Base-by-base conservation (phyloP, 2,329 filamentous ascomycete genomes). In the Colletotrichum plurivorum region DNA sequence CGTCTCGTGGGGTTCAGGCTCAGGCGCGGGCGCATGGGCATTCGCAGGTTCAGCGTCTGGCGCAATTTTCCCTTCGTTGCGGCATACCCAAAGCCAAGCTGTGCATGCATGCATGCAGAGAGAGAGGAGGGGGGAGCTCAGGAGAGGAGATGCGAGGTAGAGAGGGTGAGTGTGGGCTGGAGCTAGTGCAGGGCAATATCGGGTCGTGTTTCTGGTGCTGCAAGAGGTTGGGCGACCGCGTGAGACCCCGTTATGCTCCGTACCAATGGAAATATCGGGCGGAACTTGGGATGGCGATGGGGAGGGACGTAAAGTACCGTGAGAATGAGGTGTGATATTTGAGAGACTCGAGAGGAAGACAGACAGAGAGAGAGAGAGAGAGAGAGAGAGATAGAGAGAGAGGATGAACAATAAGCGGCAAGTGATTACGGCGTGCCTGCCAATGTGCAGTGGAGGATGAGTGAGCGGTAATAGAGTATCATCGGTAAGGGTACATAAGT, bases 151-250 rank as follows among this genome's bases (percentile, higher is more conserved):
- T 61, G 56, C 63, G 25, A 55, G 56, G 18, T 43, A 49, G 48
- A 60, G 39, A 41, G 41, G 45, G 60, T 36, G 31, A 36, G 31
- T 36, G 31, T 36, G 31, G 31, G 31, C n/a, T 15, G 20, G 27
- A 57, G 64, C 54, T 46, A 57, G 25, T 36, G 39, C 45, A 59
- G 52, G 31, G 51, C 62, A 65, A 60, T 52, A 45, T 65, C 18
- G 55, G 48, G 64, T 41, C 51, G 52, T 67, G 64, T 67, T 67
- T 62, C 45, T 67, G 51, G 22, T 67, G 58, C 58, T 56, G 36
- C 51, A 62, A 67, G 64, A 57, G 58, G 58, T 22, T 56, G 64
- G 58, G 51, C 58, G 7, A 51, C 51, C 18, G 58, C 51, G 36
- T 52, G 25, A 67, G 36, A 25, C 64, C 22, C 46, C 15, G 52